phyloP scores from a whole-genome alignment of 2,329 filamentous ascomycete genomes.

The Aspergillus ustus region DNA sequence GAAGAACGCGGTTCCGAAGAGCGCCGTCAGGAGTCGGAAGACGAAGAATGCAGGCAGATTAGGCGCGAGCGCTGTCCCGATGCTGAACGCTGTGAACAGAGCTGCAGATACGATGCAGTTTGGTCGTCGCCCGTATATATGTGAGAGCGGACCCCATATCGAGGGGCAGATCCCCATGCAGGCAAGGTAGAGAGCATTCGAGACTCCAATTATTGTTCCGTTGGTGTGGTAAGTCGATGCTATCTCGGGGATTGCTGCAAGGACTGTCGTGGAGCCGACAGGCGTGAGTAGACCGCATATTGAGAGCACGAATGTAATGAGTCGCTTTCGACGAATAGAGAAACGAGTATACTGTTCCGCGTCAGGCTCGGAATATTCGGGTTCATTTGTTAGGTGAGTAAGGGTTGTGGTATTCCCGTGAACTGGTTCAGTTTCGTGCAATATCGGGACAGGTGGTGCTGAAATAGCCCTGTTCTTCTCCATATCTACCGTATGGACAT shows the following conservation, averaged over 20 bases:
- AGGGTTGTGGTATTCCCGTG: too few relatives aligned
- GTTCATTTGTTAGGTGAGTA: too few relatives aligned
- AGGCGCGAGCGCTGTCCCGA: conserved; percentile 73
- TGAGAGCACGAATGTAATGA: too few relatives aligned
- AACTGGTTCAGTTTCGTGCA: too few relatives aligned
- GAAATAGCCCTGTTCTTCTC: too few relatives aligned
- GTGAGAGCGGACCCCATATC: conserved; percentile 73
- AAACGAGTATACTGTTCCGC: too few relatives aligned
- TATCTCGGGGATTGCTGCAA: conserved; percentile 76
- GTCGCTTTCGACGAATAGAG: too few relatives aligned
- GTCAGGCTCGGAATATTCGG: too few relatives aligned
- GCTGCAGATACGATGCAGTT: conserved; percentile 3
- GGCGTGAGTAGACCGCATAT: too few relatives aligned
- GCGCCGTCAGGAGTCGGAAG: conserved; percentile 74
- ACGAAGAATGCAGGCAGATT: conserved; percentile 73
- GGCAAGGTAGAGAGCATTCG: conserved; percentile 73
- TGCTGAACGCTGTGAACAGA: conserved; percentile 47
- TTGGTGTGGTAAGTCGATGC: conserved; percentile 67
- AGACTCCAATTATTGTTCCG: conserved; percentile 71
- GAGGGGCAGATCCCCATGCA: conserved; percentile 73
- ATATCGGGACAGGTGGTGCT: too few relatives aligned
- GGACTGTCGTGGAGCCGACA: conserved; percentile 38
- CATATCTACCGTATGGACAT: too few relatives aligned
- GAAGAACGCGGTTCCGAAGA: conserved; percentile 76
- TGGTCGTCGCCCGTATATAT: conserved; percentile 64